A percentile compares a stretch with the other conserved stretches of the same genome.
Evolutionary conservation across 805 yeast genomes (phyloP).

Genomic region (Millerozyma acaciae): DNA sequence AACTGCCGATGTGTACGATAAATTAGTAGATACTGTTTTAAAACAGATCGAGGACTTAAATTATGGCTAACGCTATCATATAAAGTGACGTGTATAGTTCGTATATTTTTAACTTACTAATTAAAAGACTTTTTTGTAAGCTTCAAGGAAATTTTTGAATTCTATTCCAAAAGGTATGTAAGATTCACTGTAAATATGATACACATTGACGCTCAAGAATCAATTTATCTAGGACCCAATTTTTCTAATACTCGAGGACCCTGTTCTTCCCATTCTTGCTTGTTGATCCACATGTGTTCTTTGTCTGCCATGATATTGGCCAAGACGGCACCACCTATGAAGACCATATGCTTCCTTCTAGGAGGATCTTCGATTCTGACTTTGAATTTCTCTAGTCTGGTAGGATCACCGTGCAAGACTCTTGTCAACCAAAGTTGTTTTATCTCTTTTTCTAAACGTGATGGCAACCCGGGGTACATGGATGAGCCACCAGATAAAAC

Average conservation of each 20-base stretch:
- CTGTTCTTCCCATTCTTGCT: slow-evolving; percentile 96
- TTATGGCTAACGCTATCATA: slow-evolving; percentile 21
- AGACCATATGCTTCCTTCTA: slow-evolving; percentile 97
- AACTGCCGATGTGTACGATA: slow-evolving; percentile 38
- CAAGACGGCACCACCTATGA: slow-evolving; percentile 96
- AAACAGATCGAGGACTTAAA: slow-evolving; percentile 36
- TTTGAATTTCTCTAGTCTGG: slow-evolving; percentile 85
- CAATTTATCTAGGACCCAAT: slow-evolving; percentile 78
- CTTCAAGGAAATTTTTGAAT: too few species aligned
- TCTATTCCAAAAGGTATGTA: too few species aligned
- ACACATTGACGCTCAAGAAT: background rate
- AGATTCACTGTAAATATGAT: too few species aligned
- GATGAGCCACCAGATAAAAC: slow-evolving; percentile 97
- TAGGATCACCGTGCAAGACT: slow-evolving; percentile 82
- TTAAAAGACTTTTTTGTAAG: too few species aligned
- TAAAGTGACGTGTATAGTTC: too few species aligned
- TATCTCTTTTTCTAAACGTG: slow-evolving; percentile 90
- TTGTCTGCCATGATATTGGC: slow-evolving; percentile 98
- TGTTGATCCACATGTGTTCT: slow-evolving; percentile 96
- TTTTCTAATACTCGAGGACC: slow-evolving; percentile 83
- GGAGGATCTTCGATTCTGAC: slow-evolving; percentile 98
- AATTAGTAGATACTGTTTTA: slow-evolving; percentile 36
- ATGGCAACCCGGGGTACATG: slow-evolving; percentile 98
- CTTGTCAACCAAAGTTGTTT: slow-evolving; percentile 93
- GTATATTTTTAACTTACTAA: too few species aligned